Percentiles rank a stretch among this genome's conserved stretches.
Conservation (phyloP, 495 filamentous ascomycete species). For the Evernia prunastri region DNA sequence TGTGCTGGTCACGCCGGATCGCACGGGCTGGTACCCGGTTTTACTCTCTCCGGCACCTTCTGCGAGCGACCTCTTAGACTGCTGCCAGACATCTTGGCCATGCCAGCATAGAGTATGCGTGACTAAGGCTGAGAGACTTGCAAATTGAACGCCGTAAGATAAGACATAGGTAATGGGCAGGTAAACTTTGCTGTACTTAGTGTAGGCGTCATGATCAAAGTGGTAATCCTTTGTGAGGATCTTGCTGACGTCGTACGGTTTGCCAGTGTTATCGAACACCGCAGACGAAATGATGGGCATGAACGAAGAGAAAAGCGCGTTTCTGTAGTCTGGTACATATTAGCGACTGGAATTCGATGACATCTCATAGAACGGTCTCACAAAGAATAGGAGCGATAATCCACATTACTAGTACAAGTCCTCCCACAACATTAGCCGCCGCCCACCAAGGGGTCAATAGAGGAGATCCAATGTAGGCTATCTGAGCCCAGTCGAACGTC, state of each 20-base stretch:
- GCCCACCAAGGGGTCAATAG: slow-evolving; percentile 89
- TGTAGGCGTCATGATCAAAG: slow-evolving; percentile 64
- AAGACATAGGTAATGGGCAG: slow-evolving; percentile 77
- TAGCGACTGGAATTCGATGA: slow-evolving; percentile 16
- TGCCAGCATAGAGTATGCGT: slow-evolving; percentile 71
- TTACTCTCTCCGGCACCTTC: slow-evolving; percentile 19
- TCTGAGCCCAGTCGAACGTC: slow-evolving; percentile 91
- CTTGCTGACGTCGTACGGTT: slow-evolving; percentile 65
- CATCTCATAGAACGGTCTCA: slow-evolving; percentile 31
- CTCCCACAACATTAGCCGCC: slow-evolving; percentile 78
- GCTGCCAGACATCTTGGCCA: slow-evolving; percentile 64
- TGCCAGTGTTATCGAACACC: slow-evolving; percentile 77
- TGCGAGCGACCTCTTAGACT: slow-evolving; percentile 37
- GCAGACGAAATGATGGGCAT: slow-evolving; percentile 68
- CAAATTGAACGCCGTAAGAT: slow-evolving; percentile 75
- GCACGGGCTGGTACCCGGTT: slow-evolving; percentile 25
- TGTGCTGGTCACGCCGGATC: neutral
- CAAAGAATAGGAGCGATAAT: slow-evolving; percentile 72
- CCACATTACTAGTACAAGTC: slow-evolving; percentile 85
- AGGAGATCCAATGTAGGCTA: slow-evolving; percentile 85
- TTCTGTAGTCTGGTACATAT: slow-evolving; percentile 52
- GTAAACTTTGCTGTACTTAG: slow-evolving; percentile 71
- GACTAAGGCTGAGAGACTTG: slow-evolving; percentile 63
- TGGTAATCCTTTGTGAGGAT: slow-evolving; percentile 66
- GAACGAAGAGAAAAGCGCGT: slow-evolving; percentile 68